phyloP scores from a whole-genome alignment of 192 early-diverging fungal species.

The Pilaira anomala region DNA sequence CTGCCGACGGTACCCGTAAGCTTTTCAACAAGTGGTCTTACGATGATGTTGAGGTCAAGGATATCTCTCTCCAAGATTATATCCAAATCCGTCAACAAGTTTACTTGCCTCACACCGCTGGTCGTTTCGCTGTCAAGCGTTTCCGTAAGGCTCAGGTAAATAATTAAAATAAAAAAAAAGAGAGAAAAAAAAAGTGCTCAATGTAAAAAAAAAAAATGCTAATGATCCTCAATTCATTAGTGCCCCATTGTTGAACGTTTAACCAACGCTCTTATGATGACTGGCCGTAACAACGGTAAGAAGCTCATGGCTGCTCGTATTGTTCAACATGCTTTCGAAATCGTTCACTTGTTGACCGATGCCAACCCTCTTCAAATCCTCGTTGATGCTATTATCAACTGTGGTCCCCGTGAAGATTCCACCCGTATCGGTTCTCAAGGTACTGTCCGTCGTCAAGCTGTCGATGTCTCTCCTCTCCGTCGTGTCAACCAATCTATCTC shows the following conservation, averaged over 20 bases:
- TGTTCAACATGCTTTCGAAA: slow-evolving; percentile 99
- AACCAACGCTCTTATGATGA: slow-evolving; percentile 99
- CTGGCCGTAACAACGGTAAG: slow-evolving; percentile 99
- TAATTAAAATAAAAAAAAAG: neutral
- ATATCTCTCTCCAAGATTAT: slow-evolving; percentile 88
- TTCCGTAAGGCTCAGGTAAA: slow-evolving; percentile 94
- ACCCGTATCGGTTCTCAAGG: slow-evolving; percentile 97
- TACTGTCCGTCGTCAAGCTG: slow-evolving; percentile 98
- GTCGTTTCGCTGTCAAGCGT: slow-evolving; percentile 94
- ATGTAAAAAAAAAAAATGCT: neutral
- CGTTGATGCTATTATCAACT: slow-evolving; percentile 99
- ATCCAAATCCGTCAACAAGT: slow-evolving; percentile 84
- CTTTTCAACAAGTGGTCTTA: slow-evolving; percentile 91
- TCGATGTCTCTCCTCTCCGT: slow-evolving; percentile 98
- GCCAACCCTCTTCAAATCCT: slow-evolving; percentile 97
- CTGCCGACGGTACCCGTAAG: slow-evolving; percentile 50
- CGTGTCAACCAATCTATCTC: slow-evolving; percentile 95
- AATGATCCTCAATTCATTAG: slow-evolving; percentile 30
- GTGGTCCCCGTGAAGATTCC: slow-evolving; percentile 97
- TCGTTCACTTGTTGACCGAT: slow-evolving; percentile 97
- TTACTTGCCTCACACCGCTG: slow-evolving; percentile 98
- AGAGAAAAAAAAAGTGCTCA: neutral
- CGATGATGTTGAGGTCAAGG: slow-evolving; percentile 87
- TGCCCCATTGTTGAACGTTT: slow-evolving; percentile 98
- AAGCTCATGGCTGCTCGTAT: slow-evolving; percentile 99